A percentile compares a stretch with the other conserved stretches of the same genome.
phyloP scores from a whole-genome alignment of 2,329 filamentous ascomycete species.

The Xylariaceae sp. region DNA sequence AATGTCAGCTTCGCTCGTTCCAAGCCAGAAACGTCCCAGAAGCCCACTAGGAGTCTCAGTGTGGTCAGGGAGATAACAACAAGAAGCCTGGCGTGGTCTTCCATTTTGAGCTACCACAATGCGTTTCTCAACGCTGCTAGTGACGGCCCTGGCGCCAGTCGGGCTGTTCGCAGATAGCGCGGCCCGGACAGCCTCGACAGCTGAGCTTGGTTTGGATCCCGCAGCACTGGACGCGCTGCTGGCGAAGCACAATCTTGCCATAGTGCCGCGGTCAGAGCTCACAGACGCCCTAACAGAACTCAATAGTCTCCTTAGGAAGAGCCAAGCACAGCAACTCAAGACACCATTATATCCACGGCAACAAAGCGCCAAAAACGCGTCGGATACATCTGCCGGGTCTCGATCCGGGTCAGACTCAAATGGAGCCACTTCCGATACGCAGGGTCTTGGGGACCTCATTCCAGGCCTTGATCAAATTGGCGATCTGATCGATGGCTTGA shows the following conservation, averaged over 20 bases:
- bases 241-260: slow-evolving; percentile 39
- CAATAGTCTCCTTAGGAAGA: slow-evolving; percentile 36
- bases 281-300: slow-evolving; percentile 41
- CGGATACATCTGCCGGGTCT: slow-evolving; percentile 18
- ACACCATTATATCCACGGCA: slow-evolving; percentile 26
- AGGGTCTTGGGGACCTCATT: slow-evolving; percentile 18
- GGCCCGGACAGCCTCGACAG: slow-evolving; percentile 25
- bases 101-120: slow-evolving; percentile 27
- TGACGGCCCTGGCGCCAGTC: slow-evolving; percentile 33
- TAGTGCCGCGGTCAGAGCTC: slow-evolving; percentile 42
- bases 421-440: not conserved
- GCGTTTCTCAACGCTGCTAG: slow-evolving; percentile 35
- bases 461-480: slow-evolving; percentile 27
- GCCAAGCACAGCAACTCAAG: slow-evolving; percentile 26
- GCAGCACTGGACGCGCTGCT: slow-evolving; percentile 35
- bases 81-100: slow-evolving; percentile 9
- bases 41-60: slow-evolving; percentile 20
- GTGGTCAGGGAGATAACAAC: slow-evolving; percentile 18
- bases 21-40: slow-evolving; percentile 17
- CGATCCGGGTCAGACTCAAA: slow-evolving; percentile 17
- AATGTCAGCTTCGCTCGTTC: slow-evolving; percentile 10
- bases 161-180: slow-evolving; percentile 30
- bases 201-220: slow-evolving; percentile 30
- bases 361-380: slow-evolving; percentile 18
- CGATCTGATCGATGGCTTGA: slow-evolving; percentile 24